Evolutionary conservation across 2,329 filamentous ascomycete species (phyloP), one percentile per base, ranked within the genome.

Genomic region (Diaporthe nobilis): DNA sequence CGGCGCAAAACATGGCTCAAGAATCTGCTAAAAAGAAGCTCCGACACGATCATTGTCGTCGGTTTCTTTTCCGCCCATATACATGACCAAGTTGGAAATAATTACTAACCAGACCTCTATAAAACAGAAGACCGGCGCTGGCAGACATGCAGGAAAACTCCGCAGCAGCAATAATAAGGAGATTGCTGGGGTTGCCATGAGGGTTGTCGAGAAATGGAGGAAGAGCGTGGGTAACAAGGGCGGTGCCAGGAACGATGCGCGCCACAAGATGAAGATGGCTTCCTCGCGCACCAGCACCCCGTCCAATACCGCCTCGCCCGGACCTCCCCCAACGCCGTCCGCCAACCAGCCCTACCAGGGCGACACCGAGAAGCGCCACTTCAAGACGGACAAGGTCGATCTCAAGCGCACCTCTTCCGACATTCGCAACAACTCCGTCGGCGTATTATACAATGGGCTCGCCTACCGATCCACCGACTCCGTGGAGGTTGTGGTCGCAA

Each of bases 401-500:
- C 90, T 91, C 80, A 91, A 93, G 78, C 91, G 95, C 71, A 98
- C 95, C 22, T 92, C 92, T 65, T 92, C 93, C 76, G 86, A 89
- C 75, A 90, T 90, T 28, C 94, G 97, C 76, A 94, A 98, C 86
- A 93, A 92, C 82, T 98, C 94, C 83, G 92, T 98, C 77, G 95
- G 95, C 68, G 90, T 99, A 58, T 91, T 99, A 84, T 99, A 98
- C 87, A 97, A 99, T 81, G 97, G 96, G 22, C 89, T 99, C 25
- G 90, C 91, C 9, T 93, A 87, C 82, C 89, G 90, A 78, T 95
- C 94, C 63, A 90, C 92, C 75, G 93, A 94, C 83, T 91, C 94
- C 39, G 83, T 94, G 37, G 92, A 92, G 72, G 88, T 91, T 28
- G 91, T 98, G 58, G 87, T 98, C 76, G 90, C 92, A 78, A 91